These are phyloP conservation scores for Simplicillium sp. DNA, from an alignment of 2,329 filamentous ascomycete species.

Conservation along the genomic window DNA sequence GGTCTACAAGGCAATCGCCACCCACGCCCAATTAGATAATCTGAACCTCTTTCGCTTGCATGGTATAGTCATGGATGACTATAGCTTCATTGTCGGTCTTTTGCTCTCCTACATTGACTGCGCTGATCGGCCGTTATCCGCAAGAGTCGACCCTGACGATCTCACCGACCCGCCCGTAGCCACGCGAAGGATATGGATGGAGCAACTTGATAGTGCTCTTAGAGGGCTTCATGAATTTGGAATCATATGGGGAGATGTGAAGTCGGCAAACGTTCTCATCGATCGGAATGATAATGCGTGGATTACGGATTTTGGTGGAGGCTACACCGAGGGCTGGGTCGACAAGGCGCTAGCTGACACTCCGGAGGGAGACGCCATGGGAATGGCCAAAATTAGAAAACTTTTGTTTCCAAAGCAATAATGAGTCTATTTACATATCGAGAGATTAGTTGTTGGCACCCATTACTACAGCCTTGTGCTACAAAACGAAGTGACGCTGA, in stretches of 20 bases:
- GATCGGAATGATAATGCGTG: constrained; percentile 14
- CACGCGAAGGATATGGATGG: constrained; percentile 9
- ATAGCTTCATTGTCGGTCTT: constrained; percentile 8
- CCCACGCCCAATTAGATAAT: constrained; percentile 6
- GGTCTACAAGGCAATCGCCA: constrained; percentile 7
- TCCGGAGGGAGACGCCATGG: constrained; percentile 10
- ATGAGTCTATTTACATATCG: no score
- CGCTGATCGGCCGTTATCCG: background rate
- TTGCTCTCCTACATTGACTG: constrained; percentile 8
- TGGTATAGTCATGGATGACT: constrained; percentile 11
- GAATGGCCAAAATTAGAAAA: background rate
- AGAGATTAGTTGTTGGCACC: no score
- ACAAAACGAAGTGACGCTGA: no score
- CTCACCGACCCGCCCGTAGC: constrained; percentile 4
- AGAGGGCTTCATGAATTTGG: constrained; percentile 6
- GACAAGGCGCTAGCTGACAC: constrained; percentile 9
- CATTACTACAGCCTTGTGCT: no score
- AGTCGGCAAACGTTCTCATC: constrained; percentile 18
- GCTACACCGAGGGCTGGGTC: constrained; percentile 15
- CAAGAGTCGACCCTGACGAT: background rate
- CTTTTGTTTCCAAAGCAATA: background rate
- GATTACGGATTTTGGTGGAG: constrained; percentile 15
- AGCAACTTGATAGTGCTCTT: constrained; percentile 8
- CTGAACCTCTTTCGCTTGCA: constrained; percentile 10
- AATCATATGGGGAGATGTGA: constrained; percentile 15